Base-by-base conservation (phyloP, 352 stramenopile genomes). In the Aphanomyces invadans region DNA sequence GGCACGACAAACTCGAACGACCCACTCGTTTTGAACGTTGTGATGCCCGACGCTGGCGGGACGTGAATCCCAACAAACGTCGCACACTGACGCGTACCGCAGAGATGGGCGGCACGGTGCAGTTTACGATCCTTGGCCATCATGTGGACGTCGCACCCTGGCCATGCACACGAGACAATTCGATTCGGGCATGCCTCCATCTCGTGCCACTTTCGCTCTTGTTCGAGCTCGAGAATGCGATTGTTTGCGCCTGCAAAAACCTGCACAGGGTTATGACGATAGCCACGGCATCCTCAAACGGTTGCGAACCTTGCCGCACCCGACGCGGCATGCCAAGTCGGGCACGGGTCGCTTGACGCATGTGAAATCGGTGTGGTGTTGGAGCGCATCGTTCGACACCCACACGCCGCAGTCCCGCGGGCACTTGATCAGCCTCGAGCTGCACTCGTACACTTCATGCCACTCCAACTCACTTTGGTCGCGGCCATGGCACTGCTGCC, bases 91-190 rank as follows among this genome's bases (percentile, higher is more conserved):
- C 19, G 19, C 49, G 5, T 63, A 69, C 62, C 75, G 23, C 87
- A 71, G 36, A 92, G 33, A 44, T 92, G 83, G 3, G 69, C 74
- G 10, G 74, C 76, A 0, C 83, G 76, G 38, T 92, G 83, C 23
- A 71, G 69, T 33, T 88, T 89, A 26, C 80, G 74, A 21, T 92
- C 80, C 45, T 77, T 80, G 0, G 83, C 81, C 5, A 79, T 5
- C 31, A 89, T 76, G 2, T 64, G 33, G 0, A 72, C 77, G 17
- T 76, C 71, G 59, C 83, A 92, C 38, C 79, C 77, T 12, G 81
- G 81, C 83, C 83, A 92, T 29, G 77, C 87, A 63, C 83, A 92
- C 55, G 78, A 74, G 4, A 90, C 80, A 55, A 86, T 83, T 4
- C 83, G 83, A 7, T 86, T 55, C 17, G 62, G 57, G 33, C 83